phyloP scores from a whole-genome alignment of 495 filamentous ascomycete genomes.

The Evernia prunastri region DNA sequence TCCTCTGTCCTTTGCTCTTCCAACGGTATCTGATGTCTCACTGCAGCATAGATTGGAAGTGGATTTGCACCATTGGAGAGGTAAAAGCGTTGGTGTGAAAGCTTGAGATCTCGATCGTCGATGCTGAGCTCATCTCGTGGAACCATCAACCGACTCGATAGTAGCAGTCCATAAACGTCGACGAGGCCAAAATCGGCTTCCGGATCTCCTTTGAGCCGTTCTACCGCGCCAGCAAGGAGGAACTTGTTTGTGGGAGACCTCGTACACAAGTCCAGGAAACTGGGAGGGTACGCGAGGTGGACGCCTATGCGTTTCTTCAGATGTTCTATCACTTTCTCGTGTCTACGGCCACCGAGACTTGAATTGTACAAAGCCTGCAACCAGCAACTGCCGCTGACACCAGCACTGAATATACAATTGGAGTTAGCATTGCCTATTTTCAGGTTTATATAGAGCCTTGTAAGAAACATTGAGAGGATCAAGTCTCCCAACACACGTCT shows the following conservation, averaged over 20 bases:
- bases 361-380: slow-evolving; percentile 84
- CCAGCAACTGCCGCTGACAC: slow-evolving; percentile 95
- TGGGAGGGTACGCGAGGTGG: slow-evolving; percentile 88
- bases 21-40: slow-evolving; percentile 90
- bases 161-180: slow-evolving; percentile 80
- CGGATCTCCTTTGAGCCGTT: slow-evolving; percentile 79
- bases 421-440: slow-evolving; percentile 41
- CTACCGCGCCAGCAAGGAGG: slow-evolving; percentile 78
- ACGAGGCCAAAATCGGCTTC: slow-evolving; percentile 81
- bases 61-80: slow-evolving; percentile 71
- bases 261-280: slow-evolving; percentile 66
- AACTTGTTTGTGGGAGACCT: slow-evolving; percentile 87
- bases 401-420: slow-evolving; percentile 40
- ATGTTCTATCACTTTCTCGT: slow-evolving; percentile 67
- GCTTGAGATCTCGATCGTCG: slow-evolving; percentile 70
- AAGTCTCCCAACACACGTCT: neutral
- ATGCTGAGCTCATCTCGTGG: slow-evolving; percentile 76
- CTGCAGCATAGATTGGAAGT: slow-evolving; percentile 88
- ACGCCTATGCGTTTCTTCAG: slow-evolving; percentile 75
- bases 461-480: neutral
- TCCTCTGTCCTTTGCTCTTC: slow-evolving; percentile 39
- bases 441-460: neutral
- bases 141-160: slow-evolving; percentile 77
- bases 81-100: slow-evolving; percentile 74
- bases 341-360: slow-evolving; percentile 58